Conservation (phyloP, 441 rosid genomes). For the Gossypium davidsonii region DNA sequence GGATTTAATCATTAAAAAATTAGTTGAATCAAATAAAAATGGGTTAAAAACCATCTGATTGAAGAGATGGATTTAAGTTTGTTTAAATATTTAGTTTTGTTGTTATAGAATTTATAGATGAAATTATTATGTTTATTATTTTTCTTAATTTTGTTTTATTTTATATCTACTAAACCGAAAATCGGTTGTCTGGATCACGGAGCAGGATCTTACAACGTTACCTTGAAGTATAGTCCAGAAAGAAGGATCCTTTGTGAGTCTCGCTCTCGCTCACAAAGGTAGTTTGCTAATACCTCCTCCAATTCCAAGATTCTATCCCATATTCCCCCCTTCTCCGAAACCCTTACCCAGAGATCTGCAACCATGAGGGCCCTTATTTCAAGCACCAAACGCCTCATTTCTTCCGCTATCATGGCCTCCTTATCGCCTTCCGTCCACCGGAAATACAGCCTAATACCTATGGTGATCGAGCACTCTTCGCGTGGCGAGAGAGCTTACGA, state of each 20-base stretch:
- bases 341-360: background rate
- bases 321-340: background rate
- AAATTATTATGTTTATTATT: too few species aligned
- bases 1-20: too few species aligned
- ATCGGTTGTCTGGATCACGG: too few species aligned
- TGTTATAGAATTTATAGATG: too few species aligned
- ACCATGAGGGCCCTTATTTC: conserved; percentile 14
- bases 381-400: background rate
- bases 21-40: too few species aligned
- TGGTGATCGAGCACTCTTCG: conserved; percentile 96
- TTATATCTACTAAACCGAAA: too few species aligned
- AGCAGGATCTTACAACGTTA: background rate
- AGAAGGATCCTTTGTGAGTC: background rate
- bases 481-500: conserved; percentile 98
- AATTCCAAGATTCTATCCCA: background rate
- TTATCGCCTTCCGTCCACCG: background rate
- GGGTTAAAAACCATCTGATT: too few species aligned
- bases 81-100: too few species aligned
- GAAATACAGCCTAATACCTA: conserved; percentile 61
- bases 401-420: too few species aligned
- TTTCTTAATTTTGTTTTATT: too few species aligned
- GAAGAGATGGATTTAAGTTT: too few species aligned
- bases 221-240: background rate
- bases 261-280: background rate
- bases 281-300: background rate